Evolutionary conservation across 805 yeast species (phyloP).

Genomic region (Candida hispaniensis): DNA sequence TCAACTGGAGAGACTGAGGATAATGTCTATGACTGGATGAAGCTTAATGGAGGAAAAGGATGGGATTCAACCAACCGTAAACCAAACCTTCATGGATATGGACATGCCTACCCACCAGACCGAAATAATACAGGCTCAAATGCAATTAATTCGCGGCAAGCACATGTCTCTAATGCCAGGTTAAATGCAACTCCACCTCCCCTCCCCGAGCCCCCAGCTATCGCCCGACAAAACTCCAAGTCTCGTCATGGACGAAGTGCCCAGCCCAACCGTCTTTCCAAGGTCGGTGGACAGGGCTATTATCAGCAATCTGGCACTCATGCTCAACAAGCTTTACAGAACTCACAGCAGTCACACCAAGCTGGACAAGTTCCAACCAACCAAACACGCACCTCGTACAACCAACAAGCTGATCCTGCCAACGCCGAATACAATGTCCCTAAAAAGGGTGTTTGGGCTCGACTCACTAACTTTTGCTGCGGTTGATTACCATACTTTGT

Average conservation of each 20-base stretch:
- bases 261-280: conserved; percentile 14
- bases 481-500: too few relatives aligned
- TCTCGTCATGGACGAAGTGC: conserved; percentile 21
- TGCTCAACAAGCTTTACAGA: too few relatives aligned
- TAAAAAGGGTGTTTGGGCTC: conserved; percentile 16
- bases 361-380: conserved; percentile 12
- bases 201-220: conserved; percentile 30
- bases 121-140: too few relatives aligned
- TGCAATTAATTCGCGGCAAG: conserved; percentile 19
- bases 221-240: conserved; percentile 29
- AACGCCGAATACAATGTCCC: conserved; percentile 16
- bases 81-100: conserved; percentile 91
- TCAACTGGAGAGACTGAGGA: conserved; percentile 63
- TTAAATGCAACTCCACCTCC: conserved; percentile 34
- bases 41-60: conserved; percentile 85
- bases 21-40: conserved; percentile 97
- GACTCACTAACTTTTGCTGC: conserved; percentile 13
- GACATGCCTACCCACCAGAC: conserved; percentile 76
- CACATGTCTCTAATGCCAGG: conserved; percentile 28
- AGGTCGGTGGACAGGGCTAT: conserved; percentile 15
- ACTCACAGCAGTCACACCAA: too few relatives aligned
- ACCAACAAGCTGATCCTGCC: conserved; percentile 16
- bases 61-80: conserved; percentile 91
- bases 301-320: conserved; percentile 16
- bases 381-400: conserved; percentile 15